Base-by-base conservation (phyloP, 75 land plant genomes). In the Cupressus sempervirens region DNA sequence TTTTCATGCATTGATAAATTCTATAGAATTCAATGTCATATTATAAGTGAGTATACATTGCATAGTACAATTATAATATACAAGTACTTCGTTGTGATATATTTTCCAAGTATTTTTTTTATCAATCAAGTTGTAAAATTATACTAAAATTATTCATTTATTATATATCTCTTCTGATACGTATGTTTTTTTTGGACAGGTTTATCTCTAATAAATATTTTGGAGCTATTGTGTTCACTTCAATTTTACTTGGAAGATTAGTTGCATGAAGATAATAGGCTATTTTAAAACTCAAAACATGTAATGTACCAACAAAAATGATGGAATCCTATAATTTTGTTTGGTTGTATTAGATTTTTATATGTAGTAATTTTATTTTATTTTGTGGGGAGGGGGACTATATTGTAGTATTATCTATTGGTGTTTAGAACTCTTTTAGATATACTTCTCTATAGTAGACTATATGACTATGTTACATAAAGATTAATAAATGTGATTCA, bases 161-260 rank as follows among this genome's bases (percentile, higher is more conserved):
- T n/a, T n/a, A 3, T 68, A 2, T 68, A 29, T 16, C 62, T 16
- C 62, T 13, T 56, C 3, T 5, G 11, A 68, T 10, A 68, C n/a
- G n/a, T n/a, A n/a, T n/a, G n/a, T n/a, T 52, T 46, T 84, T 29
- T 38, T 38, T 32, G 79, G 77, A 58, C 92, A 96, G 98, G 85
- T 96, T 96, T 87, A 92, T 93, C 32, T 96, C 98, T 12, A 96
- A 96, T 84, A 96, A 93, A 76, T 96, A 97, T 97, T 92, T 95
- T 86, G 98, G 98, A 83, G 98, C 98, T 10, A 36, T 95, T 48
- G 74, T 96, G 3, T 96, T 91, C 79, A 83, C 85, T 50, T 95
- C 94, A 62, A 90, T 93, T 67, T 52, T 93, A 68, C 82, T 89
- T 52, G 98, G 97, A 76, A 91, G 89, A 81, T 86, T 95, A 46